Percentiles rank a stretch among this genome's conserved stretches.
These are phyloP conservation scores for Amanita fuliginea DNA, from an alignment of 768 basidiomycete species.

Conservation along the genomic window DNA sequence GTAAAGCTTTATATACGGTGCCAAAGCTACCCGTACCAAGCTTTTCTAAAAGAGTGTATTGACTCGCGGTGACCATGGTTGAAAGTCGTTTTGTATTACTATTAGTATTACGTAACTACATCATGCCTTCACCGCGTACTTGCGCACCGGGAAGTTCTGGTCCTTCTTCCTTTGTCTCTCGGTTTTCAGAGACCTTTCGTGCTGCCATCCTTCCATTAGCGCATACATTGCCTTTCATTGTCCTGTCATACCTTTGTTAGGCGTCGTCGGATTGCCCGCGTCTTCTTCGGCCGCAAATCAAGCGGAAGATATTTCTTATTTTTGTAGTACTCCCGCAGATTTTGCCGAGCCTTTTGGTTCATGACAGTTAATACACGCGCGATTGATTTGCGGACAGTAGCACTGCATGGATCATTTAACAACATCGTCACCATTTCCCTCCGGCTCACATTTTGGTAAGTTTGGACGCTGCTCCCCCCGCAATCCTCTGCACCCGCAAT, in stretches of 20 bases:
- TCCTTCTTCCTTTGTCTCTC: conserved; percentile 93
- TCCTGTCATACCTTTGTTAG: conserved; percentile 67
- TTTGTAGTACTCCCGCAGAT: conserved; percentile 97
- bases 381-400: conserved; percentile 95
- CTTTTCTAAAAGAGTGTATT: conserved; percentile 90
- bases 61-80: conserved; percentile 47
- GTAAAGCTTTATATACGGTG: conserved; percentile 93
- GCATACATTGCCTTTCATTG: neutral
- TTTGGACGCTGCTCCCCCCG: conserved; percentile 90
- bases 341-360: conserved; percentile 96
- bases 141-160: conserved; percentile 84
- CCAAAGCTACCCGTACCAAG: conserved; percentile 98
- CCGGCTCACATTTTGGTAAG: conserved; percentile 91
- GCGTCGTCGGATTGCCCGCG: conserved; percentile 93
- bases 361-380: conserved; percentile 97
- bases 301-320: conserved; percentile 92
- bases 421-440: neutral
- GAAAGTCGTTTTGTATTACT: too few species aligned
- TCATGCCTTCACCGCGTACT: conserved; percentile 94
- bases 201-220: conserved; percentile 28
- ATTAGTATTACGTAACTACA: conserved; percentile 1
- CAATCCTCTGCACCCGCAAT: conserved; percentile 96
- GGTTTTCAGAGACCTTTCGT: conserved; percentile 79
- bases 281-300: conserved; percentile 97
- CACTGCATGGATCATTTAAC: conserved; percentile 33